Percentiles rank a stretch among this genome's conserved stretches.
These are phyloP conservation scores for Basipetospora chlamydospora DNA, from an alignment of 2,329 filamentous ascomycete species.

Conservation along the genomic window DNA sequence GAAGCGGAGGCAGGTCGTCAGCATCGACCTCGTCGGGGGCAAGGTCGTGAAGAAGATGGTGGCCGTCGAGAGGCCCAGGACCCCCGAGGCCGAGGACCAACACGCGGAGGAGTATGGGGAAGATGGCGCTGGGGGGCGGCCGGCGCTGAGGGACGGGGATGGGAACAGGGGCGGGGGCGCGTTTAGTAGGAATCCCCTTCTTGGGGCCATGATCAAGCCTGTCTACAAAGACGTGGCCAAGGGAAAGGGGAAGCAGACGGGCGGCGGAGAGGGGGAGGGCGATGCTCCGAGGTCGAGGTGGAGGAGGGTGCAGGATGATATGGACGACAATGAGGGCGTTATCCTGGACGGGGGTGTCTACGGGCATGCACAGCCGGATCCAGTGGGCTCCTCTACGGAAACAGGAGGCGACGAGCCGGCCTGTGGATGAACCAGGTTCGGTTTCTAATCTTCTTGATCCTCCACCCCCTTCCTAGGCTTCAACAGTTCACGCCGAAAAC, in stretches of 20 bases:
- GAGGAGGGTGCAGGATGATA: constrained; percentile 47
- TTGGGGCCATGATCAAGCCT: constrained; percentile 51
- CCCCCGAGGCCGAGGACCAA: constrained; percentile 30
- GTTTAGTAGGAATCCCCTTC: constrained; percentile 55
- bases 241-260: constrained; percentile 36
- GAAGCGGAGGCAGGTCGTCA: constrained; percentile 71
- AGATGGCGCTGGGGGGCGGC: constrained; percentile 9
- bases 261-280: constrained; percentile 22
- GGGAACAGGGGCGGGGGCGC: constrained; percentile 31
- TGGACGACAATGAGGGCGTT: constrained; percentile 41
- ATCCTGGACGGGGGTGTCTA: constrained; percentile 43
- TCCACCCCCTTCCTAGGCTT: too few species aligned
- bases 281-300: constrained; percentile 28
- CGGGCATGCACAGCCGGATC: constrained; percentile 18
- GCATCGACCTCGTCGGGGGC: constrained; percentile 65
- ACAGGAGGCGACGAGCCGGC: constrained; percentile 13
- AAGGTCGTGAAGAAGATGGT: constrained; percentile 63
- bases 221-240: constrained; percentile 38
- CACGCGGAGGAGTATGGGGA: constrained; percentile 15
- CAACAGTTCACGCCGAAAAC: too few species aligned
- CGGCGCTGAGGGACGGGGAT: constrained; percentile 19
- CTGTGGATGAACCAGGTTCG: constrained; percentile 4
- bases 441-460: too few species aligned
- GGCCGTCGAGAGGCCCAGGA: constrained; percentile 41
- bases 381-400: too few species aligned